A percentile compares a stretch with the other conserved stretches of the same genome.
Evolutionary conservation across 139 green algal species (phyloP).

Genomic region (Coccomyxa sp.): DNA sequence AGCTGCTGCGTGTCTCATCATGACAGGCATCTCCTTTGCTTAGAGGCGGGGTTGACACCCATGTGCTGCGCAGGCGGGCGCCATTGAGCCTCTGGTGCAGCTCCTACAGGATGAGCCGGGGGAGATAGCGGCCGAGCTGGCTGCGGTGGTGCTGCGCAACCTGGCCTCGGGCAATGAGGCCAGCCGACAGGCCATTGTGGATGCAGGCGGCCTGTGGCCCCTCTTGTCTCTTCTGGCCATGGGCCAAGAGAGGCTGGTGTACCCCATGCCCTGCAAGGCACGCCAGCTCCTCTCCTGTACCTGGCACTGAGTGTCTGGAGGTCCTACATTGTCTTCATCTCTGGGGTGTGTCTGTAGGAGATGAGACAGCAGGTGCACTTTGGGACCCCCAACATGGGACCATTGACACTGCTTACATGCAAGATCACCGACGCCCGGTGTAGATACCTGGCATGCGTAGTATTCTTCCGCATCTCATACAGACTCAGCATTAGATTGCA

Average conservation of each 20-base stretch:
- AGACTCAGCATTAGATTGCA: too few species aligned
- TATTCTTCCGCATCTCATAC: too few species aligned
- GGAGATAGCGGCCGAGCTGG: slow-evolving; percentile 33
- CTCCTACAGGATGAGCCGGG: slow-evolving; percentile 26
- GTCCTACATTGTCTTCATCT: too few species aligned
- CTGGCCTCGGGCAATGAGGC: slow-evolving; percentile 26
- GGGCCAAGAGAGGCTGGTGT: slow-evolving; percentile 29
- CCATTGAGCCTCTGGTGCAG: slow-evolving; percentile 26
- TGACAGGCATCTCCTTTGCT: too few species aligned
- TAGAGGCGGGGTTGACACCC: too few species aligned
- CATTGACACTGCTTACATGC: too few species aligned
- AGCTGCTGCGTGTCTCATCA: too few species aligned
- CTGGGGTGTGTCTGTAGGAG: too few species aligned
- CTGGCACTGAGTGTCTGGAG: neutral
- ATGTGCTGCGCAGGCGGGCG: slow-evolving; percentile 22
- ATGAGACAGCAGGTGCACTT: too few species aligned
- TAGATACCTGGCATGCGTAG: too few species aligned
- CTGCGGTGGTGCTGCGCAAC: slow-evolving; percentile 38
- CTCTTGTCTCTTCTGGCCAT: slow-evolving; percentile 28
- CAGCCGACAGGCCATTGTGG: slow-evolving; percentile 26
- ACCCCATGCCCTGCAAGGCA: slow-evolving; percentile 22
- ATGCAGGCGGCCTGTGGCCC: slow-evolving; percentile 26
- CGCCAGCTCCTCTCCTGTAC: neutral
- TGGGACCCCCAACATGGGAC: too few species aligned
- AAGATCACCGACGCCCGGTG: too few species aligned